phyloP scores from a whole-genome alignment of 73 alveolate genomes.

The Paramecium bursaria region DNA sequence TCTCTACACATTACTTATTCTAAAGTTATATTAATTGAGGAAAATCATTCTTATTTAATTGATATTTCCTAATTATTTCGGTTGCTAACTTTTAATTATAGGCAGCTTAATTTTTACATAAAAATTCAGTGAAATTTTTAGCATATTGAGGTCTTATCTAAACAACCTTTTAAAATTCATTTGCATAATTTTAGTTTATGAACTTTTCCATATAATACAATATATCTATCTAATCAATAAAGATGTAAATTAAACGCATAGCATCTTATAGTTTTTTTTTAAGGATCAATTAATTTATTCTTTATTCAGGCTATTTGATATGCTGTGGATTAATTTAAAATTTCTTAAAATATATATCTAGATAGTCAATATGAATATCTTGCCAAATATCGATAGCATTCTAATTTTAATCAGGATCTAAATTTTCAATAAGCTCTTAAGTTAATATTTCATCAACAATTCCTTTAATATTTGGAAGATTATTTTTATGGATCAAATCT shows the following conservation, averaged over 20 bases:
- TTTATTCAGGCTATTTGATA: background rate
- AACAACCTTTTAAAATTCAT: conserved; percentile 8
- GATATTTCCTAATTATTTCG: conserved; percentile 23
- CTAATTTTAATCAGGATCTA: background rate
- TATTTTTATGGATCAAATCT: no score
- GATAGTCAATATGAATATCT: conserved; percentile 4
- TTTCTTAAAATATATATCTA: background rate
- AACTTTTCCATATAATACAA: conserved; percentile 21
- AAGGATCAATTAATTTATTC: background rate
- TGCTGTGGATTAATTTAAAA: background rate
- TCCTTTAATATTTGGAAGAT: no score
- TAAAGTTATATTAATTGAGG: conserved; percentile 22
- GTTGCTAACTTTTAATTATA: conserved; percentile 37
- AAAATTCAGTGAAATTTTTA: background rate
- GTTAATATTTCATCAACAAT: conserved; percentile 13
- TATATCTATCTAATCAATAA: conserved; percentile 13
- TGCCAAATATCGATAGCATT: conserved; percentile 13
- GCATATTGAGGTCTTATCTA: background rate
- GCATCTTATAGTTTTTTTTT: conserved; percentile 21
- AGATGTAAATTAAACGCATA: background rate
- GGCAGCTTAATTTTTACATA: background rate
- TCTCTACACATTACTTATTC: conserved; percentile 23
- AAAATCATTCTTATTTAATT: conserved; percentile 16
- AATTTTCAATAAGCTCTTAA: background rate
- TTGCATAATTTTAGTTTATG: conserved; percentile 4